These are phyloP conservation scores for Sergeia podlipaevii DNA, from an alignment of 208 protist species.

Conservation along the genomic window DNA sequence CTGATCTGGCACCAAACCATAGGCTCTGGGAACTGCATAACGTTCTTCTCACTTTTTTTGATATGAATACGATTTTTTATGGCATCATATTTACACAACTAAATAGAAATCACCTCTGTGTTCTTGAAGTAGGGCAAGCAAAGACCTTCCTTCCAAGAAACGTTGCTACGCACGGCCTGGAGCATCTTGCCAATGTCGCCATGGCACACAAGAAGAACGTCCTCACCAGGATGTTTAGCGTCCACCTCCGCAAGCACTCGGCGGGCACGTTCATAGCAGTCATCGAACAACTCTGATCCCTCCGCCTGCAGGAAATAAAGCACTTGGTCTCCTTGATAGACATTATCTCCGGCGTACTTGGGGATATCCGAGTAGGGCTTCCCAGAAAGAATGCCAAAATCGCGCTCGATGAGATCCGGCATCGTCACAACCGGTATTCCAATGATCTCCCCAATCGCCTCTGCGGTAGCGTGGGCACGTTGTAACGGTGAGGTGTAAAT, in stretches of 20 bases:
- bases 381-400: slow-evolving; percentile 84
- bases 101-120: slow-evolving; percentile 65
- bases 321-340: slow-evolving; percentile 77
- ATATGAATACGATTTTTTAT: too few relatives aligned
- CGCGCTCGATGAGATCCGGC: slow-evolving; percentile 76
- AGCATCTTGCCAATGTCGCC: slow-evolving; percentile 93
- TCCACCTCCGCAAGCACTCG: slow-evolving; percentile 60
- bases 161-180: slow-evolving; percentile 44
- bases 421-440: slow-evolving; percentile 36
- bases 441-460: slow-evolving; percentile 39
- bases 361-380: slow-evolving; percentile 69
- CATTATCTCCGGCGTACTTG: slow-evolving; percentile 55
- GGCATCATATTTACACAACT: too few relatives aligned
- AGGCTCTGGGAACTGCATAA: too few relatives aligned
- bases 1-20: too few relatives aligned
- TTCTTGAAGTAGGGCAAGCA: slow-evolving; percentile 77
- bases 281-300: slow-evolving; percentile 74
- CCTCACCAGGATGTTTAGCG: slow-evolving; percentile 42
- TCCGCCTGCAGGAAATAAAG: slow-evolving; percentile 80
- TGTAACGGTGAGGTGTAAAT: slow-evolving; percentile 80
- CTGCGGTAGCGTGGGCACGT: slow-evolving; percentile 64
- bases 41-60: too few relatives aligned
- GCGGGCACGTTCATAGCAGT: slow-evolving; percentile 60
- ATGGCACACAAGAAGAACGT: slow-evolving; percentile 84
- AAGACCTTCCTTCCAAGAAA: slow-evolving; percentile 71